These are phyloP conservation scores for Sphaerulina musiva DNA, from an alignment of 2,329 filamentous ascomycete species.

Conservation along the genomic window DNA sequence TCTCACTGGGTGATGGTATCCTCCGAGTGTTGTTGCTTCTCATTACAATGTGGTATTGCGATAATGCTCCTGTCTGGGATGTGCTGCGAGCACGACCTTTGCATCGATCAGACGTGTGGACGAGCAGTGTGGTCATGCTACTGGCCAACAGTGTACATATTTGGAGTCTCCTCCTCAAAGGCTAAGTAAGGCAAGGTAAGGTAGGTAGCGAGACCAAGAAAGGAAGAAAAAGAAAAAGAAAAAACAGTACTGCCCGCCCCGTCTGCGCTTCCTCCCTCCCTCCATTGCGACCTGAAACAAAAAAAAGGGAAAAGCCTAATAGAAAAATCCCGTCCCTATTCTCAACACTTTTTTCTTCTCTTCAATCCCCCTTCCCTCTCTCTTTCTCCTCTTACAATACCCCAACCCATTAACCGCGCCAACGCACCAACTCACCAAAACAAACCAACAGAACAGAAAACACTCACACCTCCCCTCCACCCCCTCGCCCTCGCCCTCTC, in stretches of 20 bases:
- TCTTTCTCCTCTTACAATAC: too few species aligned
- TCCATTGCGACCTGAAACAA: too few species aligned
- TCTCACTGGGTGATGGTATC: slow-evolving; percentile 27
- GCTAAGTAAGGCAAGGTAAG: slow-evolving; percentile 11
- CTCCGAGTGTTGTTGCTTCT: slow-evolving; percentile 25
- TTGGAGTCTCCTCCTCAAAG: slow-evolving; percentile 29
- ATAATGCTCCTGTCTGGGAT: slow-evolving; percentile 22
- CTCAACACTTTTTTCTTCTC: too few species aligned
- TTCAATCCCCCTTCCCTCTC: too few species aligned
- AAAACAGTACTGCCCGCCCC: too few species aligned
- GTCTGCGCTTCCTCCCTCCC: neutral
- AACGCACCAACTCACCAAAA: too few species aligned
- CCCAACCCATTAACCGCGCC: too few species aligned
- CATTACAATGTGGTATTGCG: slow-evolving; percentile 22
- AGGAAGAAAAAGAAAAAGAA: too few species aligned
- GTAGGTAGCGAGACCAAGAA: neutral
- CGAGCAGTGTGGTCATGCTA: slow-evolving; percentile 14
- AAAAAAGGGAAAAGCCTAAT: too few species aligned
- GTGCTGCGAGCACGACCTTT: slow-evolving; percentile 24
- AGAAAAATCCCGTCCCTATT: too few species aligned
- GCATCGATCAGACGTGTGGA: slow-evolving; percentile 17
- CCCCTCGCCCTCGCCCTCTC: neutral
- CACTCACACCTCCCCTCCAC: too few species aligned
- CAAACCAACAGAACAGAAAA: too few species aligned
- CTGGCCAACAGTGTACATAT: slow-evolving; percentile 29